phyloP scores from a whole-genome alignment of 164 flowering plant species.

The Chimonanthus praecox region DNA sequence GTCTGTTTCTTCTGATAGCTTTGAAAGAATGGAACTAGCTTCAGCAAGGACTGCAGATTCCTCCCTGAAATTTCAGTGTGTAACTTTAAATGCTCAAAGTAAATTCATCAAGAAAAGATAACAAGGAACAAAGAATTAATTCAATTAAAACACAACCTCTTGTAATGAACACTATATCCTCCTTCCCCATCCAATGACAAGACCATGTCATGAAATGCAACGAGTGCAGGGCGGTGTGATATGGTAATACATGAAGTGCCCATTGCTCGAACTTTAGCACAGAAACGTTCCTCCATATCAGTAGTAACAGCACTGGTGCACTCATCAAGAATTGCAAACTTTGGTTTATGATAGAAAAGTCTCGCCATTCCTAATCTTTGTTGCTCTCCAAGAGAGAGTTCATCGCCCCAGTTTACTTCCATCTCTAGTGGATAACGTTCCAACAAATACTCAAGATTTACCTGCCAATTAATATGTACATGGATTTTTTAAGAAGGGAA shows the following conservation, averaged over 20 bases:
- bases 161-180: constrained; percentile 76
- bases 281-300: constrained; percentile 99
- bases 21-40: constrained; percentile 16
- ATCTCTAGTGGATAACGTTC: constrained; percentile 88
- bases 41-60: constrained; percentile 36
- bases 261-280: constrained; percentile 98
- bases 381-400: constrained; percentile 95
- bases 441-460: constrained; percentile 90
- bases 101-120: not conserved
- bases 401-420: constrained; percentile 99
- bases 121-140: not conserved
- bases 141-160: constrained; percentile 35
- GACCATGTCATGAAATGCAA: constrained; percentile 96
- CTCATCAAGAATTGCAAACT: constrained; percentile 98
- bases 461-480: constrained; percentile 34
- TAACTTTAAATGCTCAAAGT: not conserved
- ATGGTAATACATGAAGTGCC: constrained; percentile 99
- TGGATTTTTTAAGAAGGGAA: not conserved
- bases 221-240: constrained; percentile 98
- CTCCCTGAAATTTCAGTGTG: constrained; percentile 39
- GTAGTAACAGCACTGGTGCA: constrained; percentile 99
- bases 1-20: constrained; percentile 51
- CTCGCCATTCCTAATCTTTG: constrained; percentile 99
- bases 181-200: constrained; percentile 99
- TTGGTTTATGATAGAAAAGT: constrained; percentile 95